phyloP scores from a whole-genome alignment of 139 green algal genomes.

The Mesostigma viride region DNA sequence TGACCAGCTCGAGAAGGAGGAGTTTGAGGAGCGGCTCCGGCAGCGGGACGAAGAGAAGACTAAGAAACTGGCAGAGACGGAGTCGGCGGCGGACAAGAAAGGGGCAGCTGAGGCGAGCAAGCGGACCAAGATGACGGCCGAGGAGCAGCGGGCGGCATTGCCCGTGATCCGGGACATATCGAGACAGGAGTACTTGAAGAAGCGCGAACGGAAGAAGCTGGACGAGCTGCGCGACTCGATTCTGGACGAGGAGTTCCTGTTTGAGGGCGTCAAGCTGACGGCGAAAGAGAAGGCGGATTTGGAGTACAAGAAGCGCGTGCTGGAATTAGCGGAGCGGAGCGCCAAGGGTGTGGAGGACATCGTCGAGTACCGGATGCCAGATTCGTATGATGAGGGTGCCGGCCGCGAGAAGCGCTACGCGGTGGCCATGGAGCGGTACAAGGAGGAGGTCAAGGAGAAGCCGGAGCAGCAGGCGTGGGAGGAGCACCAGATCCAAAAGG shows the following conservation, averaged over 20 bases:
- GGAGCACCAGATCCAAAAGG: slow-evolving; percentile 66
- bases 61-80: slow-evolving; percentile 43
- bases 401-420: slow-evolving; percentile 45
- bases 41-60: slow-evolving; percentile 55
- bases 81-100: slow-evolving; percentile 7
- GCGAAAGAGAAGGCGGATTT: slow-evolving; percentile 74
- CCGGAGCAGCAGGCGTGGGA: slow-evolving; percentile 87
- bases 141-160: slow-evolving; percentile 20
- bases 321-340: slow-evolving; percentile 52
- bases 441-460: slow-evolving; percentile 43
- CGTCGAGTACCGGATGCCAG: slow-evolving; percentile 73
- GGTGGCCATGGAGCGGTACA: slow-evolving; percentile 57
- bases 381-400: slow-evolving; percentile 59
- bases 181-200: slow-evolving; percentile 90
- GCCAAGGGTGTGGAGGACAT: slow-evolving; percentile 41
- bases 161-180: slow-evolving; percentile 57
- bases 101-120: background rate
- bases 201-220: slow-evolving; percentile 77
- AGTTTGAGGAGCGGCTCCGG: slow-evolving; percentile 73
- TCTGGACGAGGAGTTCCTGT: slow-evolving; percentile 69
- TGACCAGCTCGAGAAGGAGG: slow-evolving; percentile 58
- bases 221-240: slow-evolving; percentile 63
- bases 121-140: background rate
- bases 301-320: slow-evolving; percentile 63
- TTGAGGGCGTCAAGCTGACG: slow-evolving; percentile 54